phyloP scores from a whole-genome alignment of 1,139 yeast species.

The Geotrichum carabidarum region DNA sequence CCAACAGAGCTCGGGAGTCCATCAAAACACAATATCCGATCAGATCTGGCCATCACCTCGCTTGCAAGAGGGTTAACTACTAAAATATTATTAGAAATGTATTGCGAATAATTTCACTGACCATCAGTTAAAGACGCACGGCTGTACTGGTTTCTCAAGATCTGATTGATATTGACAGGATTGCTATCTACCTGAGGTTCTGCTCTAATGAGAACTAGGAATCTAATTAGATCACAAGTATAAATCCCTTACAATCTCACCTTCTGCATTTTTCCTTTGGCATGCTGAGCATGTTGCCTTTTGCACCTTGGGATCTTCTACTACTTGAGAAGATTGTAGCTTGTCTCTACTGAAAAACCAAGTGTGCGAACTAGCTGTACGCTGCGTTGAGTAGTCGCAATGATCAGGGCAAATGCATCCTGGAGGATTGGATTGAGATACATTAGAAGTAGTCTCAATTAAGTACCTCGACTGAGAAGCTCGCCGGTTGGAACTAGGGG shows the following conservation, averaged over 20 bases:
- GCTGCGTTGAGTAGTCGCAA: background rate
- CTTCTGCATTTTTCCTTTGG: conserved; percentile 7
- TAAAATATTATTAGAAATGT: background rate
- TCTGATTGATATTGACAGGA: conserved; percentile 1
- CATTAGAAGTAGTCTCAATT: conserved; percentile 15
- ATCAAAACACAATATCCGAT: conserved; percentile 34
- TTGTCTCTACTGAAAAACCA: conserved; percentile 7
- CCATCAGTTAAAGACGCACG: conserved; percentile 15
- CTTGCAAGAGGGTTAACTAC: conserved; percentile 11
- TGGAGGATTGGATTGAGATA: background rate
- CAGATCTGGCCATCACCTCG: conserved; percentile 13
- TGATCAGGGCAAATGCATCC: conserved; percentile 8
- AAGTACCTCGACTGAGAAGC: conserved; percentile 16
- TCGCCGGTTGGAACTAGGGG: conserved; percentile 12
- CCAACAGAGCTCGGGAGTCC: conserved; percentile 45
- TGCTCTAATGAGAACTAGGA: background rate
- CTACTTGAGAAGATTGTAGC: background rate
- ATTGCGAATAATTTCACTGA: background rate
- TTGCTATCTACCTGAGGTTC: background rate
- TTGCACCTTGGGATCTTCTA: background rate
- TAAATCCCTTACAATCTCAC: background rate
- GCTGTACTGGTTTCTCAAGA: conserved; percentile 2
- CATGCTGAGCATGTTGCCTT: background rate
- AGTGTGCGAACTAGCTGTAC: conserved; percentile 4
- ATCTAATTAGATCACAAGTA: background rate